Conservation (phyloP, 768 basidiomycete genomes). For the Pleurotus giganteus region DNA sequence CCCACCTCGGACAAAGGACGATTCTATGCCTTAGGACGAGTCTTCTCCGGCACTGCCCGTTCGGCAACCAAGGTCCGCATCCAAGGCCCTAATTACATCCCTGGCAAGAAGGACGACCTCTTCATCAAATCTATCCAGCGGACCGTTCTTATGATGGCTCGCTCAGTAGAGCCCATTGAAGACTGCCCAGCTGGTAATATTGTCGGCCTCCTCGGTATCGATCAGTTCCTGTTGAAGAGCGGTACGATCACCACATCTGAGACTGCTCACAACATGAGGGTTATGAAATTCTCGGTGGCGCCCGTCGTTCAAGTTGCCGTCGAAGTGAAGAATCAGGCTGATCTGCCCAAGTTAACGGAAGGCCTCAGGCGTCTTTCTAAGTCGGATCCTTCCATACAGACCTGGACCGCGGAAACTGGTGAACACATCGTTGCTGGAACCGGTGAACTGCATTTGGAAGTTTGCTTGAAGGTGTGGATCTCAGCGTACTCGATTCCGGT, state of each 20-base stretch:
- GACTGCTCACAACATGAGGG: slow-evolving; percentile 99
- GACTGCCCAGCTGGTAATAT: slow-evolving; percentile 99
- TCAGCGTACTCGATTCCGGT: not conserved
- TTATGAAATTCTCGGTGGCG: slow-evolving; percentile 99
- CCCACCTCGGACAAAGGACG: slow-evolving; percentile 99
- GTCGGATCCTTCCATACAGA: slow-evolving; percentile 98
- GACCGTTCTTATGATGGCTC: slow-evolving; percentile 99
- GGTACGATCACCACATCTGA: slow-evolving; percentile 97
- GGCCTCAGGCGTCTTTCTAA: slow-evolving; percentile 99
- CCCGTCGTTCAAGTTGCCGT: slow-evolving; percentile 99
- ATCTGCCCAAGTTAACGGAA: slow-evolving; percentile 99
- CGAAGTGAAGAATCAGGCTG: slow-evolving; percentile 99
- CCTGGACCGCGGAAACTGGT: slow-evolving; percentile 88
- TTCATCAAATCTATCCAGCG: slow-evolving; percentile 99
- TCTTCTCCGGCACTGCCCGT: slow-evolving; percentile 97
- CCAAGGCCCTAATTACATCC: slow-evolving; percentile 98
- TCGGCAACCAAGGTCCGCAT: slow-evolving; percentile 99
- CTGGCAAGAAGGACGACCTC: slow-evolving; percentile 98
- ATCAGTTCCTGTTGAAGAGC: slow-evolving; percentile 99
- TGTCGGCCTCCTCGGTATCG: slow-evolving; percentile 97
- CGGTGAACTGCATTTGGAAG: slow-evolving; percentile 98
- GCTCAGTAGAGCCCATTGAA: slow-evolving; percentile 97
- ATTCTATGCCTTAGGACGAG: slow-evolving; percentile 99
- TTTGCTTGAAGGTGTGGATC: slow-evolving; percentile 86
- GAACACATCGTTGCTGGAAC: slow-evolving; percentile 99